These are phyloP conservation scores for Coemansia sp. DNA, from an alignment of 192 early-diverging fungal species.

Conservation along the genomic window DNA sequence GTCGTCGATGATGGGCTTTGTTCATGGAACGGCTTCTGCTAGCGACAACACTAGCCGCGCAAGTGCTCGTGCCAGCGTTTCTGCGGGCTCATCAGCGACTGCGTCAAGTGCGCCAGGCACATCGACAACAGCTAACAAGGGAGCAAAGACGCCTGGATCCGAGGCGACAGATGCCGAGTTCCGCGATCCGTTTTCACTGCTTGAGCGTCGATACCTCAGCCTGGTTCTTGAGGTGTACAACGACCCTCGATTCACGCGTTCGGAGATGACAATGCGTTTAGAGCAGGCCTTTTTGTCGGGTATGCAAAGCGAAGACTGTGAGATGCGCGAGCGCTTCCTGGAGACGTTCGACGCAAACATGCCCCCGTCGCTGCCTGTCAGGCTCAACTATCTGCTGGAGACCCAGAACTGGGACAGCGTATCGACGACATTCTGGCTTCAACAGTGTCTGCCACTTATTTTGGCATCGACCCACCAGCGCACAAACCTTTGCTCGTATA, in stretches of 20 bases:
- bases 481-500: conserved; percentile 24
- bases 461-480: conserved; percentile 63
- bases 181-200: conserved; percentile 38
- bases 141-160: not conserved
- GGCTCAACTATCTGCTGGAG: conserved; percentile 86
- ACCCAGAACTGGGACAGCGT: conserved; percentile 97
- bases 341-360: conserved; percentile 81
- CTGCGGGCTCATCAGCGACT: not conserved
- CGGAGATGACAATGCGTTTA: conserved; percentile 89
- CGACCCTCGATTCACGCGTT: conserved; percentile 74
- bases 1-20: conserved; percentile 87
- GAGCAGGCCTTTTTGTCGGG: conserved; percentile 96
- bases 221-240: conserved; percentile 93
- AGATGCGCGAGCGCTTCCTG: conserved; percentile 76
- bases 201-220: conserved; percentile 82
- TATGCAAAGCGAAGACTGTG: conserved; percentile 76
- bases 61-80: conserved; percentile 29
- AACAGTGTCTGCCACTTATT: conserved; percentile 87
- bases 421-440: conserved; percentile 83
- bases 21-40: conserved; percentile 65
- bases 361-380: conserved; percentile 61
- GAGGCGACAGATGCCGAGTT: not conserved
- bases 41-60: conserved; percentile 43
- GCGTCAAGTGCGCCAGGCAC: not conserved
- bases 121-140: not conserved